Percentiles rank a stretch among this genome's conserved stretches.
Conservation (phyloP, 2,329 filamentous ascomycete genomes). For the Botryosphaeria agaves region DNA sequence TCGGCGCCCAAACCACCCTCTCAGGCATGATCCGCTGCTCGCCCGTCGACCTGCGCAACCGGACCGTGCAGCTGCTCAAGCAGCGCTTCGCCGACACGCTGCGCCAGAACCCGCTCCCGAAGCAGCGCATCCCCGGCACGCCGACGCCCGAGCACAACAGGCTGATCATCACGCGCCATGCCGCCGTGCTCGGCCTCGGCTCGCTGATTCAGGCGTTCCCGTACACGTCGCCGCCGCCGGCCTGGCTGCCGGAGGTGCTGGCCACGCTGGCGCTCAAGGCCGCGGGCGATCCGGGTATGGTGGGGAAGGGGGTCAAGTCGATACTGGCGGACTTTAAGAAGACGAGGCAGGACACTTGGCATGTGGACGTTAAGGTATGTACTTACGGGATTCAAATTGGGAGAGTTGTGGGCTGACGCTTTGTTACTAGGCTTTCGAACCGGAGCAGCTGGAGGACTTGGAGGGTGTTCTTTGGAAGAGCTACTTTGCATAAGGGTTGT, state of each 20-base stretch:
- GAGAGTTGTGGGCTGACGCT: constrained; percentile 2
- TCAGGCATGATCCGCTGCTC: constrained; percentile 98
- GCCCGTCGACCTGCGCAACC: constrained; percentile 58
- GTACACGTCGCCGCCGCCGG: constrained; percentile 79
- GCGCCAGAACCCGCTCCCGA: constrained; percentile 74
- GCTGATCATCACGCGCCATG: constrained; percentile 68
- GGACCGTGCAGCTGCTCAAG: constrained; percentile 60
- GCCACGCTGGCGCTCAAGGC: constrained; percentile 72
- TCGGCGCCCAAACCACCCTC: constrained; percentile 79
- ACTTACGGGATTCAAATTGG: constrained; percentile 4
- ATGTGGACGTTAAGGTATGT: constrained; percentile 88
- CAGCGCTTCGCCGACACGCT: constrained; percentile 63
- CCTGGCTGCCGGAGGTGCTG: constrained; percentile 86
- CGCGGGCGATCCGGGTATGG: constrained; percentile 74
- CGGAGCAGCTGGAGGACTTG: constrained; percentile 84
- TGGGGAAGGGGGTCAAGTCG: constrained; percentile 88
- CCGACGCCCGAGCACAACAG: constrained; percentile 57
- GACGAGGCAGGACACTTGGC: constrained; percentile 97
- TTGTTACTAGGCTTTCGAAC: constrained; percentile 50
- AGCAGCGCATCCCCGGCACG: constrained; percentile 37
- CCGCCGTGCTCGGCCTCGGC: constrained; percentile 79
- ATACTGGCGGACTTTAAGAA: constrained; percentile 98
- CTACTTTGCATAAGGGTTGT: constrained; percentile 95
- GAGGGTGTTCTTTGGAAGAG: constrained; percentile 99
- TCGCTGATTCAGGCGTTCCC: constrained; percentile 91